These are phyloP conservation scores for Saccharomyces hybrid DNA, from an alignment of 1,139 yeast species.

Conservation along the genomic window DNA sequence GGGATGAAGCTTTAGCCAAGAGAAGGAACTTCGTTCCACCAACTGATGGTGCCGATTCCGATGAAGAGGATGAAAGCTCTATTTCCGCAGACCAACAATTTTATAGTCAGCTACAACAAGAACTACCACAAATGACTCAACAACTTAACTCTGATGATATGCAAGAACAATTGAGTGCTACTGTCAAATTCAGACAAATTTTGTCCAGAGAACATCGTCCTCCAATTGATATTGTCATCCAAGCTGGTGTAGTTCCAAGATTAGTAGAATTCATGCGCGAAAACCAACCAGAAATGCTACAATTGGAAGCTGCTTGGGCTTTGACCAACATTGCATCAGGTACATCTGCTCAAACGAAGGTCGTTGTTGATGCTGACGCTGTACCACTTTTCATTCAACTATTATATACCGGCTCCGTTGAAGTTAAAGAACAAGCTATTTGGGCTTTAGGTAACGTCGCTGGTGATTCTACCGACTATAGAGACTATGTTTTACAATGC, in stretches of 20 bases:
- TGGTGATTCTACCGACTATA: slow-evolving; percentile 83
- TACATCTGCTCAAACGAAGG: slow-evolving; percentile 76
- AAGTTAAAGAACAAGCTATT: slow-evolving; percentile 95
- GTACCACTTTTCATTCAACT: slow-evolving; percentile 84
- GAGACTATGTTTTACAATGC: slow-evolving; percentile 79
- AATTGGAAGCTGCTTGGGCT: slow-evolving; percentile 98
- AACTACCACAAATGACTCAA: slow-evolving; percentile 79
- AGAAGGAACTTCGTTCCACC: slow-evolving; percentile 70
- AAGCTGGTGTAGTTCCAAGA: slow-evolving; percentile 86
- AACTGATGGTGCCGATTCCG: slow-evolving; percentile 34
- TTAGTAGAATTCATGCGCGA: slow-evolving; percentile 80
- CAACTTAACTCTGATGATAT: slow-evolving; percentile 70
- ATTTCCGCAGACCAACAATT: slow-evolving; percentile 35
- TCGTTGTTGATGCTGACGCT: slow-evolving; percentile 88
- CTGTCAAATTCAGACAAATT: slow-evolving; percentile 87
- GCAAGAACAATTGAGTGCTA: slow-evolving; percentile 79
- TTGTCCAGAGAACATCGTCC: slow-evolving; percentile 93
- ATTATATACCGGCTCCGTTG: slow-evolving; percentile 71
- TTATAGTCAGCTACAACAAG: slow-evolving; percentile 51
- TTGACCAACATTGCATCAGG: slow-evolving; percentile 98
- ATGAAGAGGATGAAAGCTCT: slow-evolving; percentile 36
- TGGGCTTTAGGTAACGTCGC: slow-evolving; percentile 99
- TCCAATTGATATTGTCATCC: slow-evolving; percentile 91
- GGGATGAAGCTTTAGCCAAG: slow-evolving; percentile 90
- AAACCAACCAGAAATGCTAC: slow-evolving; percentile 76